A percentile compares a stretch with the other conserved stretches of the same genome.
phyloP scores from a whole-genome alignment of 2,329 filamentous ascomycete genomes.

The Tolypocladium ophioglossoides region DNA sequence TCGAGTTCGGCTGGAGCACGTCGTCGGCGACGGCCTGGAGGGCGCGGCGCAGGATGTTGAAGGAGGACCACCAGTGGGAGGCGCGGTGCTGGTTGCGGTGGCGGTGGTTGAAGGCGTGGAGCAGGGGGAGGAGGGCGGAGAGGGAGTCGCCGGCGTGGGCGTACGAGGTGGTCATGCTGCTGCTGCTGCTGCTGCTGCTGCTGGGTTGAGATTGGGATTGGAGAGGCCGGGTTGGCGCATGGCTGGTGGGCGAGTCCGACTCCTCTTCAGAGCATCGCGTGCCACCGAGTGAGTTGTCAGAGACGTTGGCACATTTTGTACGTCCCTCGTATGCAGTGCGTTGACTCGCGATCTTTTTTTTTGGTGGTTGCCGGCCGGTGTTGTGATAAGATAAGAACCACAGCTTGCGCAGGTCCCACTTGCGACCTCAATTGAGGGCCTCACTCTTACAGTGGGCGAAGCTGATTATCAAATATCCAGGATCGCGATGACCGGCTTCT shows the following conservation, averaged over 20 bases:
- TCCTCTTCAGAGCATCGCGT: background rate
- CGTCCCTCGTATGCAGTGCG: too few species aligned
- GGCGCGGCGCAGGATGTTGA: constrained; percentile 61
- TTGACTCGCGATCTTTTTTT: background rate
- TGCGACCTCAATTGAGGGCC: background rate
- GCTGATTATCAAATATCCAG: too few species aligned
- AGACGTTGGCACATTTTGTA: background rate
- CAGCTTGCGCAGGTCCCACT: background rate
- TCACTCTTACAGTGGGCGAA: background rate
- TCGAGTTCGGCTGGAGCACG: background rate
- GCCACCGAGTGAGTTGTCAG: background rate
- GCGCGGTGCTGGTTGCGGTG: constrained; percentile 86
- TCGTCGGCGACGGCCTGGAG: constrained; percentile 39
- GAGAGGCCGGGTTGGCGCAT: background rate
- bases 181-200: background rate
- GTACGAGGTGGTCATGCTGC: constrained; percentile 1
- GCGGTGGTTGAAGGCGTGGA: constrained; percentile 67
- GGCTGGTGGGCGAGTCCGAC: background rate
- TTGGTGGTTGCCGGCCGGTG: background rate
- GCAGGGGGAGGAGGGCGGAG: constrained; percentile 36
- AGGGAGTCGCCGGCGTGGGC: constrained; percentile 19
- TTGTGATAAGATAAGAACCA: background rate
- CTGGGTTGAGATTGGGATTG: background rate
- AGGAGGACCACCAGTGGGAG: constrained; percentile 68
- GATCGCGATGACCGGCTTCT: too few species aligned